Evolutionary conservation across 371 early-diverging fungal species (phyloP), one percentile per base, ranked within the genome.

Genomic region (Coemansia sp.): DNA sequence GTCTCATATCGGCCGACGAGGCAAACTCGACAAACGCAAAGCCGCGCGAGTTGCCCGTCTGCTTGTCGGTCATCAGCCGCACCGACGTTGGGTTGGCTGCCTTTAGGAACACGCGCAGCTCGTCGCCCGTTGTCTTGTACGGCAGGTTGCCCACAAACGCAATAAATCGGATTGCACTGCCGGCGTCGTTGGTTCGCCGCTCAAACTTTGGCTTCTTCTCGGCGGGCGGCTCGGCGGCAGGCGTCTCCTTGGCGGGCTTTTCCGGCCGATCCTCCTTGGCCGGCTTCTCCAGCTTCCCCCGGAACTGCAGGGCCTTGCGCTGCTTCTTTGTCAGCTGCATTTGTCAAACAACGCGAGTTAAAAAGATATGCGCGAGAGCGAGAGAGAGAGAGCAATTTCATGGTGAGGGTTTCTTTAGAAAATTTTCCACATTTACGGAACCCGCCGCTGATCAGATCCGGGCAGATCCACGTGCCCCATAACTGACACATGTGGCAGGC

Each of bases 1-100:
- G 85, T 81, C 80, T 82, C 61, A 88, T 72, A 47, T 83, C 74
- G 32, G 80, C 80, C 5, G 83, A 68, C 42, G 81, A 79, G 36
- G 80, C 80, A 61, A 91, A 87, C 74, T 91, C 91, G 59, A 87
- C 77, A 80, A 91, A 91, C 7, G 88, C 90, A 71, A 87, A 91
- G 1, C 91, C 91, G 62, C 89, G 88, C 62, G 86, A 85, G 64
- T 88, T 87, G 38, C 86, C 85, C 0, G 91, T 90, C 3, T 76
- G 76, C 63, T 88, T 90, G 69, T 90, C 87, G 4, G 90, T 88
- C 69, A 88, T 81, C 9, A 91, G 65, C 49, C 91, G 88, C 5
- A 87, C 82, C 0, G 87, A 84, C 10, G 79, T 75, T 38, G 87
- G 82, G 45, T 76, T 80, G 9, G 84, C 87, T 34, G 78, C 68